Percentiles rank a stretch among this genome's conserved stretches.
These are phyloP conservation scores for Candida tibetensis DNA, from an alignment of 805 yeast species.

Conservation along the genomic window DNA sequence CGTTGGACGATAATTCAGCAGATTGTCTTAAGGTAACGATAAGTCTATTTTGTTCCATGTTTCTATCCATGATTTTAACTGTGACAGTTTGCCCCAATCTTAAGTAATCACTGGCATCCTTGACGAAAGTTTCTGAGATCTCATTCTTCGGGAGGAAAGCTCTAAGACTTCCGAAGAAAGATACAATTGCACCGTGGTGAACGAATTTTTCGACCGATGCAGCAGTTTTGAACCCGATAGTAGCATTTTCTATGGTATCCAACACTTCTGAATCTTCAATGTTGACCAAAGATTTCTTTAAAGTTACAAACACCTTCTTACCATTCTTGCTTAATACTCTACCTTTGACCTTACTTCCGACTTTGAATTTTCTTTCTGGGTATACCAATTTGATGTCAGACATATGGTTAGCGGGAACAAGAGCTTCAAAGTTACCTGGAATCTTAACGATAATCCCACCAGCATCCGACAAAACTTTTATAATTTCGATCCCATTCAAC, in stretches of 20 bases:
- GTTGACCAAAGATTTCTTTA: constrained; percentile 81
- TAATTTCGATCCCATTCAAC: constrained; percentile 51
- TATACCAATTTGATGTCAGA: constrained; percentile 80
- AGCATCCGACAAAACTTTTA: constrained; percentile 51
- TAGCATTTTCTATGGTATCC: constrained; percentile 35
- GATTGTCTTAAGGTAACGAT: constrained; percentile 74
- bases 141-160: constrained; percentile 87
- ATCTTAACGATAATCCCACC: constrained; percentile 68
- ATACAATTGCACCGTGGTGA: constrained; percentile 75
- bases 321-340: constrained; percentile 59
- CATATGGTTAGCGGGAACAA: constrained; percentile 71
- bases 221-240: constrained; percentile 50
- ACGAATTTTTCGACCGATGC: constrained; percentile 74
- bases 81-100: constrained; percentile 78
- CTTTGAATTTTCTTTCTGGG: constrained; percentile 90
- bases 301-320: constrained; percentile 56
- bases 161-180: constrained; percentile 73
- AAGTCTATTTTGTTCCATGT: constrained; percentile 51
- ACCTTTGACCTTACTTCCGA: constrained; percentile 76
- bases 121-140: constrained; percentile 84
- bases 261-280: constrained; percentile 55
- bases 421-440: constrained; percentile 66
- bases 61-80: constrained; percentile 62
- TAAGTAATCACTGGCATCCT: constrained; percentile 72
- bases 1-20: constrained; percentile 47